These are phyloP conservation scores for Sordariomycetes sp. DNA, from an alignment of 2,329 filamentous ascomycete species.

Conservation along the genomic window DNA sequence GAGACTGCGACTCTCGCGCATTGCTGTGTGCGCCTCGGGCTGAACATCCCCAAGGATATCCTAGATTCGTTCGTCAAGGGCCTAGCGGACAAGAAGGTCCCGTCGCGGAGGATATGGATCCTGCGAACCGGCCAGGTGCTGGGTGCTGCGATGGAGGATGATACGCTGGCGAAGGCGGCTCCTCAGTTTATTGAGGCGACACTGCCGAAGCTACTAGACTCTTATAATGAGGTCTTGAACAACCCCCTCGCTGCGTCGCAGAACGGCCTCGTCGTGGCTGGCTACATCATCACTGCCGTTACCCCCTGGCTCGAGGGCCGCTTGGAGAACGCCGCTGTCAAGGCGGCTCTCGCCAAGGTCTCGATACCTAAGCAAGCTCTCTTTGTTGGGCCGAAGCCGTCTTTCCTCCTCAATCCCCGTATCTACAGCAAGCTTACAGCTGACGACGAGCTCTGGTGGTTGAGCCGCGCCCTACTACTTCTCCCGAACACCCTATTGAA, in stretches of 20 bases:
- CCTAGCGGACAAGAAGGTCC: slow-evolving; percentile 69
- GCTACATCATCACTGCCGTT: slow-evolving; percentile 60
- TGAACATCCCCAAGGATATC: slow-evolving; percentile 50
- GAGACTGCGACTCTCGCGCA: slow-evolving; percentile 61
- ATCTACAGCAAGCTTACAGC: slow-evolving; percentile 68
- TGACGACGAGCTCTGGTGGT: slow-evolving; percentile 70
- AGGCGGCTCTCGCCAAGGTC: slow-evolving; percentile 37
- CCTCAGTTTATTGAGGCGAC: slow-evolving; percentile 35
- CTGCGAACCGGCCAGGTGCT: slow-evolving; percentile 60
- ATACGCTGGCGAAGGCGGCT: slow-evolving; percentile 21
- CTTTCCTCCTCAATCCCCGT: slow-evolving; percentile 72
- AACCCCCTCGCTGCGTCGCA: slow-evolving; percentile 73
- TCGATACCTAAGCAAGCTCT: slow-evolving; percentile 53
- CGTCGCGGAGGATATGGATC: slow-evolving; percentile 69
- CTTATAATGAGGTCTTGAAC: slow-evolving; percentile 63
- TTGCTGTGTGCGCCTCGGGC: slow-evolving; percentile 45
- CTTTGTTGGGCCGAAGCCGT: slow-evolving; percentile 63
- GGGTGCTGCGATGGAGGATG: slow-evolving; percentile 35
- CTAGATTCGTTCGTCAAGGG: slow-evolving; percentile 69
- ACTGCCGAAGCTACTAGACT: slow-evolving; percentile 45
- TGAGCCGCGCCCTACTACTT: slow-evolving; percentile 54
- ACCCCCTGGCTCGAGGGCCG: slow-evolving; percentile 38
- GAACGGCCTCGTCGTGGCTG: slow-evolving; percentile 67
- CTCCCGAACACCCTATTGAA: slow-evolving; percentile 41
- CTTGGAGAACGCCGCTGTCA: slow-evolving; percentile 36